These are phyloP conservation scores for Polyplosphaeria fusca DNA, from an alignment of 495 filamentous ascomycete species.

Conservation along the genomic window DNA sequence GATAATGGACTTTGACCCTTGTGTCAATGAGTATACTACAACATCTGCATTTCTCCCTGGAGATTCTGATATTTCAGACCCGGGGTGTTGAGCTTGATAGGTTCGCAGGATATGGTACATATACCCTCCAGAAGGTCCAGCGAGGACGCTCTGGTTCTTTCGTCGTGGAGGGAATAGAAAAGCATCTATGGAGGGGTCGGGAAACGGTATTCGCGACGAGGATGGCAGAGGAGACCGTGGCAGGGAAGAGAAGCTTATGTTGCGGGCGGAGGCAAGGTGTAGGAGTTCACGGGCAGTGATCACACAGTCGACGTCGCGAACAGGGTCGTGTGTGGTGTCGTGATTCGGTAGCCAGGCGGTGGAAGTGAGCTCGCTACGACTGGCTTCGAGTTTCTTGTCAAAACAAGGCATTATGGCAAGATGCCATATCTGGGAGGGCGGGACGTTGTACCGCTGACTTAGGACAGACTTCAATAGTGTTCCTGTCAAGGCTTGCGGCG, in stretches of 20 bases:
- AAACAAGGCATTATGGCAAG: conserved; percentile 97
- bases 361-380: conserved; percentile 86
- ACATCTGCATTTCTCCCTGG: conserved; percentile 88
- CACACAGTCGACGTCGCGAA: conserved; percentile 93
- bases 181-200: conserved; percentile 61
- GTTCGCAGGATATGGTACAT: conserved; percentile 73
- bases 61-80: conserved; percentile 61
- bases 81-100: conserved; percentile 65
- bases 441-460: conserved; percentile 63
- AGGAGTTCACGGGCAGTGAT: conserved; percentile 92
- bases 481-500: conserved; percentile 86
- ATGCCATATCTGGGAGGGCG: conserved; percentile 85
- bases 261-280: conserved; percentile 75
- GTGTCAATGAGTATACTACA: conserved; percentile 68
- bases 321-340: conserved; percentile 48
- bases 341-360: conserved; percentile 57
- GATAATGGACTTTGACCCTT: conserved; percentile 53
- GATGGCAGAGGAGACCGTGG: conserved; percentile 52
- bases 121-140: conserved; percentile 85
- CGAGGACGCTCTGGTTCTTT: conserved; percentile 36
- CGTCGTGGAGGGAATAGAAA: conserved; percentile 62
- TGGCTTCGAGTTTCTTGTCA: conserved; percentile 97
- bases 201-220: conserved; percentile 52
- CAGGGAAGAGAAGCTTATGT: conserved; percentile 67
- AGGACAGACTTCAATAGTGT: conserved; percentile 84